These are phyloP conservation scores for Leccinum solheimii DNA, from an alignment of 1,284 basidiomycete genomes.

Conservation along the genomic window DNA sequence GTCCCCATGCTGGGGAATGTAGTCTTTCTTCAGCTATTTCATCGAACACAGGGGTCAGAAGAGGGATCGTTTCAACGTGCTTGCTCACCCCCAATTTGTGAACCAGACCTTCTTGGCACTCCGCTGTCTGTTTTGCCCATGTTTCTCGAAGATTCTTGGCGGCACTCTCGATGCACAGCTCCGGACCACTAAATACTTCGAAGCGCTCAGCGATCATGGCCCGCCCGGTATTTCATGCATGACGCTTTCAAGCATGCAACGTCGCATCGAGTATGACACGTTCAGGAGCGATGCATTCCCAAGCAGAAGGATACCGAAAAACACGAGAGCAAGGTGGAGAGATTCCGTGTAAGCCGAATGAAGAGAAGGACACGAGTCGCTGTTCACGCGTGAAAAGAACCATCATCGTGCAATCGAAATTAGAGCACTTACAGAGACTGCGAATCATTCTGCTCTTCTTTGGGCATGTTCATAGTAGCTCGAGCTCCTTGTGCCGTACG, in stretches of 20 bases:
- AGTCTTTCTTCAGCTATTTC: slow-evolving; percentile 66
- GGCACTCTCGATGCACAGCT: slow-evolving; percentile 10
- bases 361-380: slow-evolving; percentile 47
- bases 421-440: slow-evolving; percentile 24
- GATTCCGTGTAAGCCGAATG: slow-evolving; percentile 44
- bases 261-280: slow-evolving; percentile 54
- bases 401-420: not conserved
- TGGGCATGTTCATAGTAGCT: slow-evolving; percentile 24
- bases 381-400: slow-evolving; percentile 10
- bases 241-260: slow-evolving; percentile 58
- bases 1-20: slow-evolving; percentile 81
- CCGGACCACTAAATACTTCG: slow-evolving; percentile 37
- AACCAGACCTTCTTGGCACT: slow-evolving; percentile 73
- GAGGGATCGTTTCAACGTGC: not conserved
- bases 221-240: slow-evolving; percentile 56
- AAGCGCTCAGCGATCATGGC: slow-evolving; percentile 61
- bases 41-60: not conserved
- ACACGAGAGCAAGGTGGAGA: slow-evolving; percentile 74
- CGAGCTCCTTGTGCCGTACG: slow-evolving; percentile 57
- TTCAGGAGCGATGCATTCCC: slow-evolving; percentile 56
- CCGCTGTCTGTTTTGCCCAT: slow-evolving; percentile 53
- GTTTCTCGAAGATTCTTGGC: slow-evolving; percentile 40
- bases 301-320: slow-evolving; percentile 78
- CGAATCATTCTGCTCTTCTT: slow-evolving; percentile 17
- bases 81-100: slow-evolving; percentile 67